Evolutionary conservation across 306 rosid species (phyloP).

Genomic region (Medicago ruthenica): DNA sequence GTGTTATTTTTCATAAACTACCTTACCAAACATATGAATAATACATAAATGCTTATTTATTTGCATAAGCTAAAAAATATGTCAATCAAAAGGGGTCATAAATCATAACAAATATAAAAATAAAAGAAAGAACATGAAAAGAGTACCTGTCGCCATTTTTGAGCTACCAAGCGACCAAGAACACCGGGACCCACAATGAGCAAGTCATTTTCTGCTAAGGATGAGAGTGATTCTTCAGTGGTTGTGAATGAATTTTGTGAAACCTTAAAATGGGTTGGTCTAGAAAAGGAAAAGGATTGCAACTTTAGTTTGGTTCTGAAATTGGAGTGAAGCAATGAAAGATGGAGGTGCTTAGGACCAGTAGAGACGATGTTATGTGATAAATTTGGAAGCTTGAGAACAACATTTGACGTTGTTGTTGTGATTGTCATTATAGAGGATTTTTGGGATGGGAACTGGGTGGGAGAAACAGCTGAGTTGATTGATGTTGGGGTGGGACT

Average conservation of each 20-base stretch:
- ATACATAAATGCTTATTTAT: too few relatives aligned
- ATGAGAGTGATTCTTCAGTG: slow-evolving; percentile 48
- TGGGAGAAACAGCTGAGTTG: slow-evolving; percentile 2
- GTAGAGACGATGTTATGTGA: slow-evolving; percentile 10
- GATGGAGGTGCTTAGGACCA: neutral
- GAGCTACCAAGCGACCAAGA: slow-evolving; percentile 92
- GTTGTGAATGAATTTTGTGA: slow-evolving; percentile 57
- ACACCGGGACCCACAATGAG: slow-evolving; percentile 95
- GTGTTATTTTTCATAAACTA: too few relatives aligned
- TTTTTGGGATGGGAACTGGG: neutral
- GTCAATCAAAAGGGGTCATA: too few relatives aligned
- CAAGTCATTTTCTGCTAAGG: slow-evolving; percentile 64
- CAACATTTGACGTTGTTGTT: slow-evolving; percentile 43
- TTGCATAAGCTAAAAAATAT: too few relatives aligned
- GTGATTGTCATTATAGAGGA: slow-evolving; percentile 49
- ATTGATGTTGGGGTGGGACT: too few relatives aligned
- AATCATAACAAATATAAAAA: neutral
- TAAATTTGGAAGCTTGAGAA: slow-evolving; percentile 40
- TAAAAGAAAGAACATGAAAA: neutral
- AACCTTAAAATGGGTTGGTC: slow-evolving; percentile 57
- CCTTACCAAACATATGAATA: too few relatives aligned
- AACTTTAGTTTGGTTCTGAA: slow-evolving; percentile 40
- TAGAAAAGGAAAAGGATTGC: slow-evolving; percentile 41
- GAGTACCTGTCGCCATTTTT: slow-evolving; percentile 79
- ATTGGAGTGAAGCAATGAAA: slow-evolving; percentile 31